Conservation (phyloP, 2,329 filamentous ascomycete genomes). For the Aspergillus cejpii region DNA sequence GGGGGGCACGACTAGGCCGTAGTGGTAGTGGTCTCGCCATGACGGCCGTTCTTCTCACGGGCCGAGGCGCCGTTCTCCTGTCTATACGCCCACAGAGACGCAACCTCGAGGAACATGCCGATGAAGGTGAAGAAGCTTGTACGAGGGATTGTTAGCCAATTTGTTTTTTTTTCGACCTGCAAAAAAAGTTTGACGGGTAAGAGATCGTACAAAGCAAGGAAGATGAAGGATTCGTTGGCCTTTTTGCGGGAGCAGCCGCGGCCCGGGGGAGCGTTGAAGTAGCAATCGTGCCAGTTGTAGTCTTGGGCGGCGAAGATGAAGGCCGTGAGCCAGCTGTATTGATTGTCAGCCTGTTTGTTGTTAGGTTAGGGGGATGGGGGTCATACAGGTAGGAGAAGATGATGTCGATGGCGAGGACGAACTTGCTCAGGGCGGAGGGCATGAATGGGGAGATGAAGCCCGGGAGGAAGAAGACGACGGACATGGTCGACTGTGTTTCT, state of each 20-base stretch:
- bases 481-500: slow-evolving; percentile 25
- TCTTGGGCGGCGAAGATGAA: slow-evolving; percentile 46
- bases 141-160: too few relatives aligned
- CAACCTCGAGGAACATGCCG: slow-evolving; percentile 35
- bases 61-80: slow-evolving; percentile 14
- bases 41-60: slow-evolving; percentile 25
- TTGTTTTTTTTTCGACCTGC: too few relatives aligned
- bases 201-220: slow-evolving; percentile 41
- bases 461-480: slow-evolving; percentile 40
- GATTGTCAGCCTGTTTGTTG: slow-evolving; percentile 2
- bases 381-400: slow-evolving; percentile 44
- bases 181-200: too few relatives aligned
- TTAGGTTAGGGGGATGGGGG: not conserved
- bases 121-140: slow-evolving; percentile 41
- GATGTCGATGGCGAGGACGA: slow-evolving; percentile 38
- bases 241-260: slow-evolving; percentile 35
- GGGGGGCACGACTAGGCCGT: slow-evolving; percentile 1
- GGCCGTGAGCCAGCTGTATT: slow-evolving; percentile 41
- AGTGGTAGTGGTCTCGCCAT: slow-evolving; percentile 10
- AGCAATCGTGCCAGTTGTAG: slow-evolving; percentile 34
- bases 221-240: slow-evolving; percentile 41
- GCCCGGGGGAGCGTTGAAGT: slow-evolving; percentile 27
- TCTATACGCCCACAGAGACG: slow-evolving; percentile 31
- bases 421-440: slow-evolving; percentile 30
- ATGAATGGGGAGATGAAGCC: slow-evolving; percentile 40